phyloP scores from a whole-genome alignment of 2,329 filamentous ascomycete genomes.

The Blumeria hordei region DNA sequence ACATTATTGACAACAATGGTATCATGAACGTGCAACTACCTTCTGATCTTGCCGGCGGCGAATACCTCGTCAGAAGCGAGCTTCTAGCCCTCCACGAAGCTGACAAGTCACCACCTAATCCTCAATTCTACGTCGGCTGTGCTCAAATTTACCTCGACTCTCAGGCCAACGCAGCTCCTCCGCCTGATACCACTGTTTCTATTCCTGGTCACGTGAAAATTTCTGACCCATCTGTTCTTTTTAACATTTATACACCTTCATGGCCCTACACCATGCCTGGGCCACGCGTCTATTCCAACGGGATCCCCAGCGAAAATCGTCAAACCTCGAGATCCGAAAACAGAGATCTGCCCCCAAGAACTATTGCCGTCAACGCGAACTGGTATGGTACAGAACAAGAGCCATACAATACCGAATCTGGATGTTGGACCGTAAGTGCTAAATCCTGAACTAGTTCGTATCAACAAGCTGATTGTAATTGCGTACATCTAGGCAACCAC shows the following conservation, averaged over 20 bases:
- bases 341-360: slow-evolving; percentile 29
- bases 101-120: slow-evolving; percentile 24
- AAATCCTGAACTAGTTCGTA: background rate
- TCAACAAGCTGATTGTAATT: background rate
- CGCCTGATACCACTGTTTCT: slow-evolving; percentile 22
- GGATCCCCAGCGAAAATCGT: background rate
- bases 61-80: slow-evolving; percentile 48
- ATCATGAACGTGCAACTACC: slow-evolving; percentile 39
- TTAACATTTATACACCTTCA: slow-evolving; percentile 34
- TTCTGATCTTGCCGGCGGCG: slow-evolving; percentile 32
- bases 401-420: slow-evolving; percentile 26
- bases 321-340: slow-evolving; percentile 12
- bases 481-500: slow-evolving; percentile 16
- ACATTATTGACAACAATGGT: slow-evolving; percentile 38
- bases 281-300: slow-evolving; percentile 17
- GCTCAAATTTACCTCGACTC: slow-evolving; percentile 42
- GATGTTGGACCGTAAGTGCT: slow-evolving; percentile 30
- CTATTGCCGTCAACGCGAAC: slow-evolving; percentile 42
- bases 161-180: slow-evolving; percentile 22
- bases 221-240: slow-evolving; percentile 30
- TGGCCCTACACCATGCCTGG: slow-evolving; percentile 35
- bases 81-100: slow-evolving; percentile 44
- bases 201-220: slow-evolving; percentile 42
- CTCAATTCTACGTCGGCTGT: slow-evolving; percentile 54
- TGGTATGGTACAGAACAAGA: slow-evolving; percentile 43